Evolutionary conservation across 805 yeast genomes (phyloP).

Genomic region (Cyberlindnera bimundalis): DNA sequence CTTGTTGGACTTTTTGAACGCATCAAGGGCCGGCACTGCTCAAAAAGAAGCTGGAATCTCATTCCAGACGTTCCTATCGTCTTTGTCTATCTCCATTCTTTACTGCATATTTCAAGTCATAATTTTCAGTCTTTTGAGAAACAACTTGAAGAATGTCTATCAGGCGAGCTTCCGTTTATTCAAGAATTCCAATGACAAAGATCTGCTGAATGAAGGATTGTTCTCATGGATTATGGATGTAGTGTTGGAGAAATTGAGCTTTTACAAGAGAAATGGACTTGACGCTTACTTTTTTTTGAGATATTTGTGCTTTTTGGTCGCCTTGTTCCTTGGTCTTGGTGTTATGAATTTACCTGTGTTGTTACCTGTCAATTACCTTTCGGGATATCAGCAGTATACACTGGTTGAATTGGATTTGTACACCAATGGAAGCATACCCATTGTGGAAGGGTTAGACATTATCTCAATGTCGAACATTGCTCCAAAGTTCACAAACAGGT

Average conservation of each 20-base stretch:
- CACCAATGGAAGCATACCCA: slow-evolving; percentile 25
- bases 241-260: slow-evolving; percentile 36
- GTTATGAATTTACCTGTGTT: slow-evolving; percentile 54
- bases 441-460: slow-evolving; percentile 53
- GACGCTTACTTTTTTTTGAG: slow-evolving; percentile 76
- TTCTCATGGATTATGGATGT: slow-evolving; percentile 55
- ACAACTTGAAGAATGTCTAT: slow-evolving; percentile 40
- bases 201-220: slow-evolving; percentile 39
- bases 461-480: slow-evolving; percentile 72
- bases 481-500: slow-evolving; percentile 41
- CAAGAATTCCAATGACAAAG: slow-evolving; percentile 36
- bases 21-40: slow-evolving; percentile 56
- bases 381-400: slow-evolving; percentile 28
- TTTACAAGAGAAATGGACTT: slow-evolving; percentile 53
- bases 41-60: slow-evolving; percentile 58
- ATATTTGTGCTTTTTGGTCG: slow-evolving; percentile 48
- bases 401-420: slow-evolving; percentile 16
- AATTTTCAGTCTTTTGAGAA: slow-evolving; percentile 37
- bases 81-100: slow-evolving; percentile 50
- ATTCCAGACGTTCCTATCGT: slow-evolving; percentile 50
- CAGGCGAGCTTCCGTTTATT: slow-evolving; percentile 50
- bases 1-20: slow-evolving; percentile 40
- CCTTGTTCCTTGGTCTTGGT: slow-evolving; percentile 52
- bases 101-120: slow-evolving; percentile 52
- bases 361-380: slow-evolving; percentile 54